Evolutionary conservation across 106 monocot species (phyloP).

Genomic region (Triglochin maritima): DNA sequence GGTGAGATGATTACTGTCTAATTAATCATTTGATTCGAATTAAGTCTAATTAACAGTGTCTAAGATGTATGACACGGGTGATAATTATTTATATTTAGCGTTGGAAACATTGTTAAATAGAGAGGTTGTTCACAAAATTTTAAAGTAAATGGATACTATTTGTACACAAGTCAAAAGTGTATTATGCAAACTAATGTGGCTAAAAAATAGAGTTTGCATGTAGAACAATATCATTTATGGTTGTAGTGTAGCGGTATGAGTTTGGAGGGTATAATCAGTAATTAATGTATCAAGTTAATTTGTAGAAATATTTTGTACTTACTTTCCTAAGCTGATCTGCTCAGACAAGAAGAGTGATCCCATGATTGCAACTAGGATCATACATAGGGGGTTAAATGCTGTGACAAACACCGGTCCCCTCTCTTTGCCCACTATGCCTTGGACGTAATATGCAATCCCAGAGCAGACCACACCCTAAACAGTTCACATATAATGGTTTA

Average conservation of each 20-base stretch:
- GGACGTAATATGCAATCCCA: conserved; percentile 62
- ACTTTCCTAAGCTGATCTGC: conserved; percentile 72
- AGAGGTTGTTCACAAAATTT: background rate
- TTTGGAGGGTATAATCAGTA: too few species aligned
- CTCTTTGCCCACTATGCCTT: conserved; percentile 68
- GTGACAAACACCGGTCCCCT: conserved; percentile 85
- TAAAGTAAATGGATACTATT: background rate
- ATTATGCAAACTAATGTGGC: background rate
- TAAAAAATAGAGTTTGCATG: background rate
- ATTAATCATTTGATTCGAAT: too few species aligned
- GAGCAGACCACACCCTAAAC: conserved; percentile 71
- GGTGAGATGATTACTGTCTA: too few species aligned
- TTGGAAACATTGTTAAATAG: background rate
- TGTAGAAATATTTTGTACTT: background rate
- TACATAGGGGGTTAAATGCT: conserved; percentile 77
- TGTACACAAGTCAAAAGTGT: background rate
- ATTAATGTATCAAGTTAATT: too few species aligned
- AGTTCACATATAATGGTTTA: background rate
- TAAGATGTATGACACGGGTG: too few species aligned
- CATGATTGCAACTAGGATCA: conserved; percentile 65
- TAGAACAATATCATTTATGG: background rate
- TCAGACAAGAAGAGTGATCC: conserved; percentile 64
- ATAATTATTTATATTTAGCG: background rate
- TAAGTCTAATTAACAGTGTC: too few species aligned
- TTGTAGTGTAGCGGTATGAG: background rate